phyloP scores from a whole-genome alignment of 2,329 filamentous ascomycete genomes.

The Penicillium expansum region DNA sequence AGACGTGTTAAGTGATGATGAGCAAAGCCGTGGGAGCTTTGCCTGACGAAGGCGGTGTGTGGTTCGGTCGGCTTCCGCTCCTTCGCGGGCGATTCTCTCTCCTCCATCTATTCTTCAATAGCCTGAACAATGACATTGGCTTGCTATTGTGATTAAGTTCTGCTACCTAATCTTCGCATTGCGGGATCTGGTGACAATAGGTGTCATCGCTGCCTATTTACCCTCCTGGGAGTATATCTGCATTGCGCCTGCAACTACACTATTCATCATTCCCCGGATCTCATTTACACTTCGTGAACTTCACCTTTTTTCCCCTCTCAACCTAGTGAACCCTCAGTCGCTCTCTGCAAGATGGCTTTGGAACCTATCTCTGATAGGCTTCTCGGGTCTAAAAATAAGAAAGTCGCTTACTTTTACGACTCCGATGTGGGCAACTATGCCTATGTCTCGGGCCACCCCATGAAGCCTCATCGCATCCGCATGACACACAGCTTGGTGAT shows the following conservation, averaged over 20 bases:
- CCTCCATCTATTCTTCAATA: conserved; percentile 22
- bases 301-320: conserved; percentile 1
- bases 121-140: conserved; percentile 19
- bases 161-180: conserved; percentile 1
- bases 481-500: conserved; percentile 66
- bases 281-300: conserved; percentile 3
- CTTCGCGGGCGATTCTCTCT: conserved; percentile 27
- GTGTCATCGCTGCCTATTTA: conserved; percentile 6
- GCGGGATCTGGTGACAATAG: conserved; percentile 10
- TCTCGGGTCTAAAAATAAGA: conserved; percentile 61
- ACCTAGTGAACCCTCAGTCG: background rate
- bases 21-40: conserved; percentile 10
- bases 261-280: conserved; percentile 16
- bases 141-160: conserved; percentile 12
- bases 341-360: conserved; percentile 46
- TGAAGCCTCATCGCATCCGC: conserved; percentile 67
- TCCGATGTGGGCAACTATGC: conserved; percentile 98
- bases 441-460: conserved; percentile 73
- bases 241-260: conserved; percentile 5
- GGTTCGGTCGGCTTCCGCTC: conserved; percentile 20
- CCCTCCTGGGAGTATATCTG: conserved; percentile 3
- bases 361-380: conserved; percentile 52
- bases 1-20: conserved; percentile 7
- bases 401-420: conserved; percentile 97
- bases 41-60: conserved; percentile 36